Conservation (phyloP, 257 asterid species). For the Cruciata laevipes region DNA sequence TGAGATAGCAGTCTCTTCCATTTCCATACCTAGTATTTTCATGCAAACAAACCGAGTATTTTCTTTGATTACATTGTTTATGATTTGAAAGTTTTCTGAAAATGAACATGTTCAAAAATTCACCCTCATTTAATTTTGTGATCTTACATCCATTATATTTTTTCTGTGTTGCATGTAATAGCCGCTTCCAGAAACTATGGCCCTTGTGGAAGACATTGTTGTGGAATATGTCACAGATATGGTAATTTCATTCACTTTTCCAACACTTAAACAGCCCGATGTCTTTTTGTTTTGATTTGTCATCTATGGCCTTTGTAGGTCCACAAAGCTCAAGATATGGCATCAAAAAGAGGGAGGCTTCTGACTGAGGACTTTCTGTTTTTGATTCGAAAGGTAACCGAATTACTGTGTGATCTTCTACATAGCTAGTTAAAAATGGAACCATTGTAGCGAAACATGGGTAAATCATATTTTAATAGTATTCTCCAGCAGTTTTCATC, state of each 20-base stretch:
- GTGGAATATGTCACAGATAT: too few species aligned
- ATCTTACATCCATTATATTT: constrained; percentile 9
- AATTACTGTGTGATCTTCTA: neutral
- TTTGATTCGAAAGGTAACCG: constrained; percentile 70
- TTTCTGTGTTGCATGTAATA: too few species aligned
- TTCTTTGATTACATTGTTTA: neutral
- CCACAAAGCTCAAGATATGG: too few species aligned
- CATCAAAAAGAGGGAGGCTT: constrained; percentile 82
- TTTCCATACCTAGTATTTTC: too few species aligned
- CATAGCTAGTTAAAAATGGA: neutral
- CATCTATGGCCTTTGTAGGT: too few species aligned
- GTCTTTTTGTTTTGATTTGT: too few species aligned
- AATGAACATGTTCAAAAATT: neutral
- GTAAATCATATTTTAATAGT: neutral
- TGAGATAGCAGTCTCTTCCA: too few species aligned
- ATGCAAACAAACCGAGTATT: too few species aligned
- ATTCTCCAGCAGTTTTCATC: neutral
- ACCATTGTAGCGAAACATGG: neutral
- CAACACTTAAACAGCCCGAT: too few species aligned
- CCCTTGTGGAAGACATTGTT: too few species aligned
- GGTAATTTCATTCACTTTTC: too few species aligned
- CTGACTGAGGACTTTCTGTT: constrained; percentile 82
- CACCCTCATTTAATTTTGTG: neutral
- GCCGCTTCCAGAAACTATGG: too few species aligned
- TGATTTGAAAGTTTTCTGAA: neutral